Base-by-base conservation (phyloP, 108 stramenopile genomes). In the Skeletonema costatum region DNA sequence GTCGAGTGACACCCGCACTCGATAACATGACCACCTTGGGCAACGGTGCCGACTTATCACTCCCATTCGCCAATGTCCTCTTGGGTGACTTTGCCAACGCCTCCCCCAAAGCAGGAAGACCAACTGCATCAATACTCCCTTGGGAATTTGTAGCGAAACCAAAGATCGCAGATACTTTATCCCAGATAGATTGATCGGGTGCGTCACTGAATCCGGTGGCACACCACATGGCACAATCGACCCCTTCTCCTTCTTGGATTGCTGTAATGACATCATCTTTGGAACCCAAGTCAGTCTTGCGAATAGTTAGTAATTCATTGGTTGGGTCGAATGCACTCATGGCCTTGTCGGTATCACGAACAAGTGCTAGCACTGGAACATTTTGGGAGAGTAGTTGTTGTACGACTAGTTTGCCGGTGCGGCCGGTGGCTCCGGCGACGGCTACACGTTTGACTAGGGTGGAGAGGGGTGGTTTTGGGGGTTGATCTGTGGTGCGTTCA, bases 141-240 rank as follows among this genome's bases (percentile, higher is more conserved):
- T 87, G 81, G 44, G 90, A 70, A 46, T 73, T 64, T 25, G 77
- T 38, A 5, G 88, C 87, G 10, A 81, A 56, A 13, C 83, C 83
- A 14, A 87, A 73, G 4, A 87, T 14, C 0, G 72, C 71, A 41
- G 60, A 64, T 11, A 83, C 19, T 31, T 77, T 87, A 66, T 80
- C 44, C 53, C 85, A 51, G 64, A 80, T 50, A 51, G 60, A 58
- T 70, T 74, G 66, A 60, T 87, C 62, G 31, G 70, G 77, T 10
- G 72, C 78, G 56, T 87, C 87, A 48, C 79, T 70, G 74, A 95
- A 92, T 39, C 94, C 94, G 1, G 94, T 93, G 16, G 94, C 92
- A 61, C 89, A 90, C 94, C 94, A 95, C 73, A 95, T 88, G 29
- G 84, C 87, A 8, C 89, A 90, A 75, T 95, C 92, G 21, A 87